These are phyloP conservation scores for Daedaleopsis nitida DNA, from an alignment of 768 basidiomycete species.

Conservation along the genomic window DNA sequence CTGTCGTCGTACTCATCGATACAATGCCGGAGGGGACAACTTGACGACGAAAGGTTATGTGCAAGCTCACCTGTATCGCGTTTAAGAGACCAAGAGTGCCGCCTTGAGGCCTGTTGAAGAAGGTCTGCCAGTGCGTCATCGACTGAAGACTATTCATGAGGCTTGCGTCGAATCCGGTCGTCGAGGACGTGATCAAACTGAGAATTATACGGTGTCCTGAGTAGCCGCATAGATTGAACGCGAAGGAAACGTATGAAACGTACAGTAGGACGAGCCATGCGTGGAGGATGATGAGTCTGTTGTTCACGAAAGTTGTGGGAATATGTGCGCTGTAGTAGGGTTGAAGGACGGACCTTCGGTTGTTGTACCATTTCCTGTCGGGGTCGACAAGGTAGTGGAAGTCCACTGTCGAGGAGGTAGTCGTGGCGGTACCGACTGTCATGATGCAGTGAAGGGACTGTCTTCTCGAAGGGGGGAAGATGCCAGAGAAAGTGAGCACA, in stretches of 20 bases:
- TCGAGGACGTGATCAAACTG: conserved; percentile 75
- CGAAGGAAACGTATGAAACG: conserved; percentile 29
- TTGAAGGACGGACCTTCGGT: no score
- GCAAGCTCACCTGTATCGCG: conserved; percentile 69
- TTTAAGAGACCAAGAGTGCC: conserved; percentile 67
- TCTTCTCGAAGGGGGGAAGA: conserved; percentile 3
- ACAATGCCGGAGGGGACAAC: no score
- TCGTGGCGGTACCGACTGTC: conserved; percentile 50
- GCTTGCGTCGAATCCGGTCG: conserved; percentile 75
- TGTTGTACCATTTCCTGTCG: neutral
- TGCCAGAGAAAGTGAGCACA: conserved; percentile 27
- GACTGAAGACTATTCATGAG: conserved; percentile 84
- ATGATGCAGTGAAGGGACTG: conserved; percentile 40
- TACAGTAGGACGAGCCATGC: conserved; percentile 71
- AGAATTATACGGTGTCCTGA: neutral
- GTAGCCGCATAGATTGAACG: neutral
- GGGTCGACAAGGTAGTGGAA: conserved; percentile 27
- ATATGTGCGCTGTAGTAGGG: no score
- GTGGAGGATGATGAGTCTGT: conserved; percentile 62
- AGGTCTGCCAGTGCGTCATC: conserved; percentile 60
- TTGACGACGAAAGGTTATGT: neutral
- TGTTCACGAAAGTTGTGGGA: no score
- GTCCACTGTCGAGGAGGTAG: conserved; percentile 35
- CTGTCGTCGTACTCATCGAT: no score
- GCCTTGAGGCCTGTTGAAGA: conserved; percentile 58